Evolutionary conservation across 2,329 filamentous ascomycete genomes (phyloP), one percentile per base, ranked within the genome.

Genomic region (Colletotrichum cordylinicola): DNA sequence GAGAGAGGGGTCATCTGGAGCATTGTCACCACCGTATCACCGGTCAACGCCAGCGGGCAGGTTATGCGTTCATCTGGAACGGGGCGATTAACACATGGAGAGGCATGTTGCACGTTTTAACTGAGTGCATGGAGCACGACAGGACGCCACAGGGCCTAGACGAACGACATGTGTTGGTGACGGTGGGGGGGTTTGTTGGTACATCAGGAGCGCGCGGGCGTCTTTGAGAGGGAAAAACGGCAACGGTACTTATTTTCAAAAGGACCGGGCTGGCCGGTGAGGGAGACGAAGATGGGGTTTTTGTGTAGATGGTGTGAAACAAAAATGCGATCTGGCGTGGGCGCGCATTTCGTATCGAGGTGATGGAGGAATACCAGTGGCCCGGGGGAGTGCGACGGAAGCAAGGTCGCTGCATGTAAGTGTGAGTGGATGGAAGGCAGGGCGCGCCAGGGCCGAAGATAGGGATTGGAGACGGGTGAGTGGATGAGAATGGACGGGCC

Each of bases 351-450:
- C 67, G 72, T 74, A 71, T 74, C 61, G 24, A 66, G 27, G 31
- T 16, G 21, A 27, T 27, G 27, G 15, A 12, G 8, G 48, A 31
- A 67, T 52, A n/a, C 72, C 67, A 43, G 61, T 75, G 72, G 68
- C 55, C 31, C 61, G 61, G 72, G 72, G 72, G 72, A 72, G 55
- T 4, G 39, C 37, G 29, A 61, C 68, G 72, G 72, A 75, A 72
- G 72, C 72, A 66, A 58, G 67, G 67, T 15, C 33, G 21, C 39
- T 70, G 60, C 52, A 74, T 61, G 67, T 67, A 24, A 71, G 61
- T 48, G 66, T 13, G 56, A 7, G 4, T 31, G 27, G 8, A 24
- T 31, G 27, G 8, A 24, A 24, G 24, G 68, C 29, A 39, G 24
- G 37, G 12, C 15, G 27, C 35, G 21, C n/a, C n/a, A 35, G 15